These are phyloP conservation scores for Colletotrichum camelliae DNA, from an alignment of 2,329 filamentous ascomycete genomes.

Conservation along the genomic window DNA sequence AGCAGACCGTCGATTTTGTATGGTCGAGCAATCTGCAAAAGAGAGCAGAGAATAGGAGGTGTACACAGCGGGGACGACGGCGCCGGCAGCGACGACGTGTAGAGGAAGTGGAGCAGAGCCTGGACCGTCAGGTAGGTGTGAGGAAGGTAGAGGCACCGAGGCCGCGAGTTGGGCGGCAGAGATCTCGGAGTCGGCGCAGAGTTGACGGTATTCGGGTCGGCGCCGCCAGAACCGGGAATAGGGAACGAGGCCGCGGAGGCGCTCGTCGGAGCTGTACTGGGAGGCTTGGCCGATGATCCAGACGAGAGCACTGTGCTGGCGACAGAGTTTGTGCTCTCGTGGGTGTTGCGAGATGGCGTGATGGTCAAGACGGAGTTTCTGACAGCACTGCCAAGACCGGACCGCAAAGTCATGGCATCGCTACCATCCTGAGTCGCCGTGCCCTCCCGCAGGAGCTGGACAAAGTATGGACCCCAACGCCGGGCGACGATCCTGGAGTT, in stretches of 20 bases:
- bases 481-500: conserved; percentile 89
- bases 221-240: conserved; percentile 27
- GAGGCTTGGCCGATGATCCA: conserved; percentile 43
- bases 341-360: conserved; percentile 66
- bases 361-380: conserved; percentile 88
- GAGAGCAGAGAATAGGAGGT: conserved; percentile 92
- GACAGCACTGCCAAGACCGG: conserved; percentile 60
- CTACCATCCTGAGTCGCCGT: conserved; percentile 73
- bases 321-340: conserved; percentile 54
- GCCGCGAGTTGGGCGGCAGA: conserved; percentile 69
- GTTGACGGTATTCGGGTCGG: conserved; percentile 56
- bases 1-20: conserved; percentile 93
- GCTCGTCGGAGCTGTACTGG: conserved; percentile 51
- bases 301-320: conserved; percentile 46
- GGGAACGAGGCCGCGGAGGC: conserved; percentile 32
- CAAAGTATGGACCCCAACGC: conserved; percentile 95
- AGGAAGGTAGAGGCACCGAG: conserved; percentile 88
- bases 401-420: conserved; percentile 78
- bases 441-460: conserved; percentile 86
- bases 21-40: conserved; percentile 90
- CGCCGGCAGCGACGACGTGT: conserved; percentile 86
- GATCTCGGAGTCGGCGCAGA: conserved; percentile 62
- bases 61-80: conserved; percentile 81
- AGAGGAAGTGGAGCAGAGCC: conserved; percentile 89
- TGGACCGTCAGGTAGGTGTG: conserved; percentile 91